Conservation (phyloP, 1,284 basidiomycete genomes). For the Cryptococcus sp. region DNA sequence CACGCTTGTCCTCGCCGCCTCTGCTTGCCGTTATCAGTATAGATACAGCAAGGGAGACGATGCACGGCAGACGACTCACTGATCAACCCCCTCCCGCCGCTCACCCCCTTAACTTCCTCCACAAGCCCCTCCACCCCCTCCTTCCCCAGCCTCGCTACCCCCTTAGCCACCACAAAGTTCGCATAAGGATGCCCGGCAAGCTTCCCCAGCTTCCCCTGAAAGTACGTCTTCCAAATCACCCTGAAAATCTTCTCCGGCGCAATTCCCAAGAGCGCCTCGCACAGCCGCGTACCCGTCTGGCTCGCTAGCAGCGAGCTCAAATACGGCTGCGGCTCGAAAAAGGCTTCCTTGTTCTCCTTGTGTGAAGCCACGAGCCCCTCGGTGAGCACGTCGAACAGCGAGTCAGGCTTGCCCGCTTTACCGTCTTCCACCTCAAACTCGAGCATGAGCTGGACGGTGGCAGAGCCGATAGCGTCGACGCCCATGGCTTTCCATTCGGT, state of each 20-base stretch:
- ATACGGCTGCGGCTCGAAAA: slow-evolving; percentile 31
- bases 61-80: slow-evolving; percentile 51
- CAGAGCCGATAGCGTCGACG: slow-evolving; percentile 74
- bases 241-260: slow-evolving; percentile 63
- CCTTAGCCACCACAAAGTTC: slow-evolving; percentile 84
- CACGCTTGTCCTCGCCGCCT: slow-evolving; percentile 61
- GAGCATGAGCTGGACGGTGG: slow-evolving; percentile 71
- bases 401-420: slow-evolving; percentile 60
- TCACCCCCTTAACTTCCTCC: slow-evolving; percentile 58
- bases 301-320: slow-evolving; percentile 74
- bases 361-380: slow-evolving; percentile 55
- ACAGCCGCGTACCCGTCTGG: slow-evolving; percentile 77
- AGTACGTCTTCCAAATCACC: slow-evolving; percentile 71
- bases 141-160: slow-evolving; percentile 60
- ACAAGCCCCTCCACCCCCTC: slow-evolving; percentile 61
- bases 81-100: slow-evolving; percentile 54
- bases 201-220: slow-evolving; percentile 64
- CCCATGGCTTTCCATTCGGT: slow-evolving; percentile 81
- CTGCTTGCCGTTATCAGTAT: slow-evolving; percentile 38
- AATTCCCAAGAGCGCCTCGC: slow-evolving; percentile 69
- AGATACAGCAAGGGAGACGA: too few species aligned
- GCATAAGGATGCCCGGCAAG: slow-evolving; percentile 80
- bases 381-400: slow-evolving; percentile 75
- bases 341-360: neutral
- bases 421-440: slow-evolving; percentile 70